These are phyloP conservation scores for Nepenthes mirabilis DNA, from an alignment of 148 eudicot genomes.

Conservation along the genomic window DNA sequence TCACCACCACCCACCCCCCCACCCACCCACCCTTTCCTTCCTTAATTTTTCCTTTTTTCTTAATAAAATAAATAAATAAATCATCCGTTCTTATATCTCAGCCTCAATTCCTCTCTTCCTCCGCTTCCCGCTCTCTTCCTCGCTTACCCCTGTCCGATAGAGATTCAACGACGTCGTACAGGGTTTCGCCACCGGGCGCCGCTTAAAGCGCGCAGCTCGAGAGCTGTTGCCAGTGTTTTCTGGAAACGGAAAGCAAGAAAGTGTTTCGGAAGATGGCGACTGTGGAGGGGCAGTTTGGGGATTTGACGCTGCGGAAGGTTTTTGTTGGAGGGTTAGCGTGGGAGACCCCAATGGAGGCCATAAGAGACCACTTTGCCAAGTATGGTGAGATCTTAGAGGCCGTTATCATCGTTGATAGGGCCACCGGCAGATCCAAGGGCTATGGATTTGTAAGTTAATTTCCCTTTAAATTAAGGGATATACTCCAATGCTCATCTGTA, in stretches of 20 bases:
- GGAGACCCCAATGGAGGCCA: slow-evolving; percentile 73
- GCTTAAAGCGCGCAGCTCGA: too few species aligned
- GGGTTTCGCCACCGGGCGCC: too few species aligned
- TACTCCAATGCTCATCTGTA: too few species aligned
- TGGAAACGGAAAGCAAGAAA: neutral
- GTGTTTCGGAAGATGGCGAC: neutral
- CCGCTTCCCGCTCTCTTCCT: too few species aligned
- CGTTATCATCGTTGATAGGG: slow-evolving; percentile 80
- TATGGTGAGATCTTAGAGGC: slow-evolving; percentile 85
- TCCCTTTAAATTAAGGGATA: neutral
- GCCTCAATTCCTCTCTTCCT: too few species aligned
- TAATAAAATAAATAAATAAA: too few species aligned
- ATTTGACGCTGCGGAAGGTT: slow-evolving; percentile 76
- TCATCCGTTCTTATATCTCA: too few species aligned
- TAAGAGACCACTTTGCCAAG: slow-evolving; percentile 57
- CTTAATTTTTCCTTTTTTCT: neutral
- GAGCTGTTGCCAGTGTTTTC: too few species aligned
- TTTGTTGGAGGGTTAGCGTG: slow-evolving; percentile 93
- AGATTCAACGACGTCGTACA: too few species aligned
- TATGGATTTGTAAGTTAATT: slow-evolving; percentile 71
- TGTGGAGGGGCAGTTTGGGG: slow-evolving; percentile 32
- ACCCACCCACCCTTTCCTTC: neutral
- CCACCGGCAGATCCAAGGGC: slow-evolving; percentile 88
- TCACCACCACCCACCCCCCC: too few species aligned
- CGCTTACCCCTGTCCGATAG: too few species aligned